Percentiles rank a stretch among this genome's conserved stretches.
These are phyloP conservation scores for Saussurea involucrata DNA, from an alignment of 129 eudicot genomes.

Conservation along the genomic window DNA sequence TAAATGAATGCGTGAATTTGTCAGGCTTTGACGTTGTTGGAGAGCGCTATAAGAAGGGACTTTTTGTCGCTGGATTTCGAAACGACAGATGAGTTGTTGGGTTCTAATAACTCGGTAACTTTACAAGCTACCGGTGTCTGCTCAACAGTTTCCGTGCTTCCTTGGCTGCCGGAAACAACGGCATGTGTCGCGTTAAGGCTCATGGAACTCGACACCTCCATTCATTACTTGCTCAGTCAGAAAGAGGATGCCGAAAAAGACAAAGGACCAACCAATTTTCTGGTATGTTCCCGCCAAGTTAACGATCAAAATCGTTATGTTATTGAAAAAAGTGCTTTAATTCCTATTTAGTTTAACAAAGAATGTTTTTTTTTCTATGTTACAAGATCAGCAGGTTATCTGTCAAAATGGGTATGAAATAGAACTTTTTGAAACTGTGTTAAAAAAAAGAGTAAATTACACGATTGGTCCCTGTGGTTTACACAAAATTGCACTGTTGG, in stretches of 20 bases:
- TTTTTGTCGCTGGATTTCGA: constrained; percentile 54
- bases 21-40: constrained; percentile 68
- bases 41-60: constrained; percentile 60
- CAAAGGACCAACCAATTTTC: constrained; percentile 28
- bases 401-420: no score
- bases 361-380: no score
- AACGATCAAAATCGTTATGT: neutral
- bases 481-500: no score
- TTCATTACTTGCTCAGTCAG: constrained; percentile 51
- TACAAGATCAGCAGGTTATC: no score
- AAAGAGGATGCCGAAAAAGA: constrained; percentile 54
- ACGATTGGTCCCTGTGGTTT: no score
- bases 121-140: constrained; percentile 11
- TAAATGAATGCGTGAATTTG: neutral
- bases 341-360: no score
- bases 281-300: constrained; percentile 30
- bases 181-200: constrained; percentile 79
- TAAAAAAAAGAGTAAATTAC: no score
- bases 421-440: no score
- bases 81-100: constrained; percentile 58
- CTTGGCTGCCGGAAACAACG: constrained; percentile 86
- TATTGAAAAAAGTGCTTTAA: neutral
- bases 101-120: constrained; percentile 32
- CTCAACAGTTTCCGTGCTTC: constrained; percentile 50
- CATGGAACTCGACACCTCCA: constrained; percentile 74